Conservation (phyloP, 768 basidiomycete genomes). For the Amanita inopinata region DNA sequence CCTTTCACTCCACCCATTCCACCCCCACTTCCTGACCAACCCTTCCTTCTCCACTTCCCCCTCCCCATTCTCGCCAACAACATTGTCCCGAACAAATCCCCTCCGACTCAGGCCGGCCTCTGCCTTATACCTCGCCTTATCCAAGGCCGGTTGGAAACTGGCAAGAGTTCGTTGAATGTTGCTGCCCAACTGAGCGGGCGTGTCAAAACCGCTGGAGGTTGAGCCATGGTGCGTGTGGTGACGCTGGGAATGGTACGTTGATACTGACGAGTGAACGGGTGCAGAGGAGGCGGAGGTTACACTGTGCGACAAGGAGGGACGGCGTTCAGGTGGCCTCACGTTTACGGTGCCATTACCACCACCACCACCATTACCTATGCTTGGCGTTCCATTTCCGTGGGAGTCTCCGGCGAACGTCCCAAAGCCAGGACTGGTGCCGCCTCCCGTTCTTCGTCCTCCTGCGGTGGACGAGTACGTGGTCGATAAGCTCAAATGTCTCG, state of each 20-base stretch:
- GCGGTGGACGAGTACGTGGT: neutral
- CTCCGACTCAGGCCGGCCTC: slow-evolving; percentile 56
- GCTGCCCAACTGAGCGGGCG: slow-evolving; percentile 31
- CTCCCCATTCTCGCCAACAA: slow-evolving; percentile 27
- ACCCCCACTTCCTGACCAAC: neutral
- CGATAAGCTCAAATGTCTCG: slow-evolving; percentile 7
- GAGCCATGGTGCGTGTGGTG: neutral
- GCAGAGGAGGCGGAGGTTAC: no score
- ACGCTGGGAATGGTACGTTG: no score
- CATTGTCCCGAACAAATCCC: slow-evolving; percentile 40
- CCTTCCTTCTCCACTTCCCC: slow-evolving; percentile 23
- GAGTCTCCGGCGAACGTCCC: neutral
- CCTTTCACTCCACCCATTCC: slow-evolving; percentile 10
- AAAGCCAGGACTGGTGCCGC: neutral
- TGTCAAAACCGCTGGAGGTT: neutral
- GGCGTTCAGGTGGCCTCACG: no score
- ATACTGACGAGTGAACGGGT: no score
- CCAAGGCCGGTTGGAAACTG: slow-evolving; percentile 38
- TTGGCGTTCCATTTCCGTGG: no score
- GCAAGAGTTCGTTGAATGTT: slow-evolving; percentile 26
- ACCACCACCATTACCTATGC: no score
- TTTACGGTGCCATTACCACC: no score
- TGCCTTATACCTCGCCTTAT: slow-evolving; percentile 60
- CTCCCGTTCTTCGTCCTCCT: neutral
- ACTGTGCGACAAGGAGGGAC: no score